A percentile compares a stretch with the other conserved stretches of the same genome.
phyloP scores from a whole-genome alignment of 805 yeast genomes.

The Saccharomyces kudriavzevii region DNA sequence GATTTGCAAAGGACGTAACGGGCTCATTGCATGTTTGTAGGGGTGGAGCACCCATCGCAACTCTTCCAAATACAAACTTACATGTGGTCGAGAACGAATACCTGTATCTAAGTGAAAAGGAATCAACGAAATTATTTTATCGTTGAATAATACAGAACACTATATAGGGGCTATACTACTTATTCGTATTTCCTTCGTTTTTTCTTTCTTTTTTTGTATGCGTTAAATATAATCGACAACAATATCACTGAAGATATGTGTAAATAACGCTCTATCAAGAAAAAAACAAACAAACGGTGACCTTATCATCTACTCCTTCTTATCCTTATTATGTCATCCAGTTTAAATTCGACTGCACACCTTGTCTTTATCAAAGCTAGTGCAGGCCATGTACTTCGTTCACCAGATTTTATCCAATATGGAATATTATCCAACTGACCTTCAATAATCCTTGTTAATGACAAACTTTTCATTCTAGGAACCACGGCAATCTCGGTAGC shows the following conservation, averaged over 20 bases:
- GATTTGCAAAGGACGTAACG: conserved; percentile 74
- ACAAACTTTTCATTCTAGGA: conserved; percentile 68
- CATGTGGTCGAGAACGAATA: conserved; percentile 53
- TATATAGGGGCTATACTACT: neutral
- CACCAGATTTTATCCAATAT: conserved; percentile 88
- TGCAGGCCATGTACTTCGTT: conserved; percentile 87
- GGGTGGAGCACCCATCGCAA: conserved; percentile 43
- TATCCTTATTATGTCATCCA: conserved; percentile 59
- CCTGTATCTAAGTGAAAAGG: conserved; percentile 51
- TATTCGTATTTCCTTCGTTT: neutral
- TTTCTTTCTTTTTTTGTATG: neutral
- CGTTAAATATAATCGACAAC: neutral
- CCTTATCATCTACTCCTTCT: conserved; percentile 17
- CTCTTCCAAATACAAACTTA: conserved; percentile 15
- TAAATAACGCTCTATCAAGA: neutral
- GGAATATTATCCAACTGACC: conserved; percentile 72
- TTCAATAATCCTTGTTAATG: conserved; percentile 71
- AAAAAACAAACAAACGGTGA: neutral
- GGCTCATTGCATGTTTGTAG: conserved; percentile 56
- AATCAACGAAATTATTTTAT: conserved; percentile 37
- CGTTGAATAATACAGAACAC: conserved; percentile 18
- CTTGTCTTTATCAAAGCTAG: conserved; percentile 78
- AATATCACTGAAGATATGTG: neutral
- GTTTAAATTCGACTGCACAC: conserved; percentile 80
- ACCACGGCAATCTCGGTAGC: conserved; percentile 84